phyloP scores from a whole-genome alignment of 805 yeast genomes.

The Wickerhamomyces alni region DNA sequence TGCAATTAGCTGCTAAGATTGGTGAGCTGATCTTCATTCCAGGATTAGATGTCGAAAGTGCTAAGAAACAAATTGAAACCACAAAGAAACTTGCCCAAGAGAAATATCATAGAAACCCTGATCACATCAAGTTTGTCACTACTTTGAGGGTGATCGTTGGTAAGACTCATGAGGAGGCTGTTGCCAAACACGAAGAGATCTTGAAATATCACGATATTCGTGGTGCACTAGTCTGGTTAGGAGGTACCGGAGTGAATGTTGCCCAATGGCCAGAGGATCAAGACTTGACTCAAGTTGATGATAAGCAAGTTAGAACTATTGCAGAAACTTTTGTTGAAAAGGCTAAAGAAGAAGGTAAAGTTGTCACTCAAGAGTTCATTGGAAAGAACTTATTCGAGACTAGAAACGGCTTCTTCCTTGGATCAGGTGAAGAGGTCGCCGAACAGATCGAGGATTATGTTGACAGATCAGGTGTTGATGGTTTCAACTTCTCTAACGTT shows the following conservation, averaged over 20 bases:
- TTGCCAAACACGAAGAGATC: slow-evolving; percentile 24
- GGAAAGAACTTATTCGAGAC: slow-evolving; percentile 23
- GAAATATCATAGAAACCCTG: slow-evolving; percentile 28
- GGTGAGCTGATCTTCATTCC: slow-evolving; percentile 36
- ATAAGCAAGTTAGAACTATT: slow-evolving; percentile 14
- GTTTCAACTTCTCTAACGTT: slow-evolving; percentile 36
- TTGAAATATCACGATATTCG: slow-evolving; percentile 24
- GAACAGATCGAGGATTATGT: slow-evolving; percentile 24
- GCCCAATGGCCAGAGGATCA: slow-evolving; percentile 27
- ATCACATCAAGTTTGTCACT: slow-evolving; percentile 33
- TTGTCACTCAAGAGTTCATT: slow-evolving; percentile 22
- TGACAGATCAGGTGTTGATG: slow-evolving; percentile 33
- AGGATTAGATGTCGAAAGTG: slow-evolving; percentile 26
- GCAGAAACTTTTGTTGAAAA: slow-evolving; percentile 10
- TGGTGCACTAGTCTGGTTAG: slow-evolving; percentile 24
- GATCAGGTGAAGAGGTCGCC: slow-evolving; percentile 20
- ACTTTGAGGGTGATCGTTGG: slow-evolving; percentile 29
- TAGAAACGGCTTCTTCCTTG: slow-evolving; percentile 31
- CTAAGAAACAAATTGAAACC: slow-evolving; percentile 25
- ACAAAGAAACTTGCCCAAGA: slow-evolving; percentile 26
- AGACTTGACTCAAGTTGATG: slow-evolving; percentile 18
- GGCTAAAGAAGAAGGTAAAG: slow-evolving; percentile 9
- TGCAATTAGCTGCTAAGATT: slow-evolving; percentile 34
- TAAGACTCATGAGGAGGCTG: slow-evolving; percentile 32
- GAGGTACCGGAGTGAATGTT: slow-evolving; percentile 34